phyloP scores from a whole-genome alignment of 352 stramenopile genomes.

The Phytophthora cajani region DNA sequence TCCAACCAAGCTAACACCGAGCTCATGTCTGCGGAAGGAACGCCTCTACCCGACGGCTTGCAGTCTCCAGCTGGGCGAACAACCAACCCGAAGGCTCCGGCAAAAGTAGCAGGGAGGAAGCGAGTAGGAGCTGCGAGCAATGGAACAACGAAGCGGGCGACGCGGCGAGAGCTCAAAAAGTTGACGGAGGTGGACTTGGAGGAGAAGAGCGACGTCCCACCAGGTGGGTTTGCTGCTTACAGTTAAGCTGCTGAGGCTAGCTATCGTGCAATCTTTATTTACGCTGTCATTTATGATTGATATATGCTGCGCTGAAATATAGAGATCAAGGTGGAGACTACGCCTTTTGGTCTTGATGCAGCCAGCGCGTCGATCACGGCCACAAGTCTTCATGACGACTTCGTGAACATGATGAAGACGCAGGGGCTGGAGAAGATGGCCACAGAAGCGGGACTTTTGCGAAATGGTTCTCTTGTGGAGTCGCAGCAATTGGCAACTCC shows the following conservation, averaged over 20 bases:
- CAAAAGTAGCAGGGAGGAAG: conserved; percentile 54
- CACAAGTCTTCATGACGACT: conserved; percentile 86
- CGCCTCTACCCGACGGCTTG: conserved; percentile 35
- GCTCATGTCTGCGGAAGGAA: conserved; percentile 43
- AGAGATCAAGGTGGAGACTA: conserved; percentile 32
- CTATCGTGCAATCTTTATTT: neutral
- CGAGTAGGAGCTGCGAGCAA: conserved; percentile 29
- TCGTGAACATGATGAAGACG: conserved; percentile 88
- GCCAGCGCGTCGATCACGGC: conserved; percentile 50
- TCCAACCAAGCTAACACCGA: neutral
- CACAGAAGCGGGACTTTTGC: conserved; percentile 78
- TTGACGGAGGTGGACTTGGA: conserved; percentile 78
- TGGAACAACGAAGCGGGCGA: conserved; percentile 57
- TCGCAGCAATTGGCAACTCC: conserved; percentile 41
- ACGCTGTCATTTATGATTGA: neutral
- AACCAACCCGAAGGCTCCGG: conserved; percentile 50
- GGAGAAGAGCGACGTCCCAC: conserved; percentile 64
- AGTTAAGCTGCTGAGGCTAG: neutral
- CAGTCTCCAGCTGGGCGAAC: conserved; percentile 44
- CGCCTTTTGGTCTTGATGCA: conserved; percentile 52
- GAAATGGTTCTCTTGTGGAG: conserved; percentile 73
- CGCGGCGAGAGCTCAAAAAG: conserved; percentile 82
- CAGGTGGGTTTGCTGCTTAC: conserved; percentile 28
- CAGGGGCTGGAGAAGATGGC: conserved; percentile 86
- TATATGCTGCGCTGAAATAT: neutral